Evolutionary conservation across 306 rosid genomes (phyloP), one percentile per base, ranked within the genome.

Genomic region (Echinosophora koreensis): DNA sequence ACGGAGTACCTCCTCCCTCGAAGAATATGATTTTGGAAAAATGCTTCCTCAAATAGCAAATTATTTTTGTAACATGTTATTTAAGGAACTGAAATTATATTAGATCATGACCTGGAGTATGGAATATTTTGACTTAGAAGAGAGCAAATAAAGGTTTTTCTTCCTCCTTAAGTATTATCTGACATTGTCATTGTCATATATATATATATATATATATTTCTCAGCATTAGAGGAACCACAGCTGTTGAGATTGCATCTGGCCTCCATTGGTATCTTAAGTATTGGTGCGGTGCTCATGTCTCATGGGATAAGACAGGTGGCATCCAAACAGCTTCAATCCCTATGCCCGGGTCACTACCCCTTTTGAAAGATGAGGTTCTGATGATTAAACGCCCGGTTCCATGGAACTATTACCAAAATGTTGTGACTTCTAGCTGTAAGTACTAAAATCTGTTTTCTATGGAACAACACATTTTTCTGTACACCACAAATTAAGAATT

Each of bases 251-350:
- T 92, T 80, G 91, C 84, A 61, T 92, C 92, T 27, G 97, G 98
- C 75, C 96, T 95, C 69, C 92, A 95, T 74, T 95, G 97, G 97
- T 95, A 90, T 83, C 87, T 95, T 39, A 95, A 95, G 82, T 95
- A 92, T 71, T 90, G 89, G 92, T 92, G 99, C 16, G 90, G 92
- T 44, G 97, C 94, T 82, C 97, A 92, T 76, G 80, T 95, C 71
- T 92, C 99, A 37, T 92, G 97, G 97, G 92, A 92, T 77, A 95
- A 92, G 87, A 90, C 97, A 13, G 98, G 98, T 61, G 97, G 98
- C 57, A 64, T 82, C 85, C 98, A 89, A 84, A 78, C 83, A 77
- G 86, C 85, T 83, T 88, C 98, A 52, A 64, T 94, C 79, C 98
- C 97, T 15, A 82, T 86, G 64, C 91, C 97, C 28, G 95, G 95